Evolutionary conservation across 2,329 filamentous ascomycete species (phyloP).

Genomic region (Teratosphaeria nubilosa): DNA sequence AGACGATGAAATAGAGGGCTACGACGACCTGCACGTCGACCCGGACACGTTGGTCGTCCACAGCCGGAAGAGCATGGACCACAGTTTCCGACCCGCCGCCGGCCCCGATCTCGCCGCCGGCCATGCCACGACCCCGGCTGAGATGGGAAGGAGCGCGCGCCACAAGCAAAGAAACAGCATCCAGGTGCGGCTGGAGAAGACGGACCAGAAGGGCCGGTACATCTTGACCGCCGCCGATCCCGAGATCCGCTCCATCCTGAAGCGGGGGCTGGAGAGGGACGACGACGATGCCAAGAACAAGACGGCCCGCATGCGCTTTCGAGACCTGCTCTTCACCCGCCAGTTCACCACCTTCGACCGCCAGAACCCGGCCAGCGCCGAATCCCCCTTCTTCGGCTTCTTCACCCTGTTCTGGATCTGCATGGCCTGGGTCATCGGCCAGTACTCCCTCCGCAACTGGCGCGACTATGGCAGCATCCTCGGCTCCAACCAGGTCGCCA

Average conservation of each 20-base stretch:
- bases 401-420: conserved; percentile 70
- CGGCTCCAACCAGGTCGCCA: conserved; percentile 62
- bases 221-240: conserved; percentile 41
- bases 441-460: conserved; percentile 60
- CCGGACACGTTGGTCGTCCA: conserved; percentile 28
- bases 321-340: conserved; percentile 59
- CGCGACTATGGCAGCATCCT: conserved; percentile 56
- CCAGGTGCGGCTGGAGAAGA: conserved; percentile 38
- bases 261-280: conserved; percentile 34
- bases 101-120: neutral
- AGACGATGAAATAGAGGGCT: conserved; percentile 32
- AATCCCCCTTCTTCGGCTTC: conserved; percentile 68
- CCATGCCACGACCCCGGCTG: neutral
- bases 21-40: conserved; percentile 29
- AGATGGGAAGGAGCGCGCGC: neutral
- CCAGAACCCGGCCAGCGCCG: conserved; percentile 53
- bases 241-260: conserved; percentile 37
- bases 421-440: conserved; percentile 55
- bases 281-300: conserved; percentile 25
- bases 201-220: conserved; percentile 37
- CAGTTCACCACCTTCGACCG: conserved; percentile 64
- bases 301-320: conserved; percentile 30
- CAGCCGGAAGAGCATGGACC: conserved; percentile 20
- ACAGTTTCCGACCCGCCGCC: conserved; percentile 8
- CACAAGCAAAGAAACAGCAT: conserved; percentile 30